These are phyloP conservation scores for Plasmodium gallinaceum DNA, from an alignment of 169 alveolate species.

Conservation along the genomic window DNA sequence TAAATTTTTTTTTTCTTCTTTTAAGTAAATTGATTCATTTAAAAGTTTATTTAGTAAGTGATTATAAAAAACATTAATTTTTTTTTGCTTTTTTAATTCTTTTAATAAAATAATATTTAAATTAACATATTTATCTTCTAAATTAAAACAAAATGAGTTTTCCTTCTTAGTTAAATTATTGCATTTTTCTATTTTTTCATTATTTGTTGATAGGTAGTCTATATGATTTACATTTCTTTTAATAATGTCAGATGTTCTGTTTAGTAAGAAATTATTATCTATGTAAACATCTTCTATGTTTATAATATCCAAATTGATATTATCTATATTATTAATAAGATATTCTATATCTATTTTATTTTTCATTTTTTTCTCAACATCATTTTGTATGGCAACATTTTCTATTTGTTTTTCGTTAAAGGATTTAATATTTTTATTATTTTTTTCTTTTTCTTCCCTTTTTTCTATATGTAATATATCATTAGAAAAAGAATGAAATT, in stretches of 20 bases:
- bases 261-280: constrained; percentile 18
- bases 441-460: neutral
- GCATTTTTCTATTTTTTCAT: neutral
- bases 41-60: constrained; percentile 33
- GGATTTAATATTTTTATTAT: neutral
- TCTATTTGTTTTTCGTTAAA: neutral
- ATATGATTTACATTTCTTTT: constrained; percentile 38
- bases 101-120: constrained; percentile 46
- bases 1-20: constrained; percentile 57
- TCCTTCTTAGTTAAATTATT: constrained; percentile 6
- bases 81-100: constrained; percentile 56
- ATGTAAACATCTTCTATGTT: constrained; percentile 15
- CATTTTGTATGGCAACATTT: neutral
- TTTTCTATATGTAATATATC: neutral
- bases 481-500: neutral
- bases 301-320: constrained; percentile 22
- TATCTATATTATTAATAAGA: constrained; percentile 24
- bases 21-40: constrained; percentile 42
- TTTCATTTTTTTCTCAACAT: constrained; percentile 1
- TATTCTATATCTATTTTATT: constrained; percentile 19
- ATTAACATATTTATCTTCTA: constrained; percentile 38
- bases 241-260: constrained; percentile 2
- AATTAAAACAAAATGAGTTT: neutral
- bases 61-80: constrained; percentile 62
- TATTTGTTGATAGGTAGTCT: constrained; percentile 7